Percentiles rank a stretch among this genome's conserved stretches.
These are phyloP conservation scores for Flagelloscypha sp. DNA, from an alignment of 768 basidiomycete species.

Conservation along the genomic window DNA sequence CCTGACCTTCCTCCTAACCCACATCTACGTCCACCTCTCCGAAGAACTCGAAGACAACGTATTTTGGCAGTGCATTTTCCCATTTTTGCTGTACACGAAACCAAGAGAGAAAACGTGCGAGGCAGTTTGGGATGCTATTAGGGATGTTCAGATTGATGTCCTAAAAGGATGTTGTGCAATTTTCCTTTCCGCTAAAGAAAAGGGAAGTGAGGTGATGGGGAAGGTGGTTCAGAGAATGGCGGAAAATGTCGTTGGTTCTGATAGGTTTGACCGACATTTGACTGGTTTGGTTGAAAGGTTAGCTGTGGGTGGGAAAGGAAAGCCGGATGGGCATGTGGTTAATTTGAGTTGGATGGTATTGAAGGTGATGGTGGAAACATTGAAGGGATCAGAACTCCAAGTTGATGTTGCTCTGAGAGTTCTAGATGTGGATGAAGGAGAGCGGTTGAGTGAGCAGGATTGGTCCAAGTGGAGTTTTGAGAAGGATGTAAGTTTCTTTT, in stretches of 20 bases:
- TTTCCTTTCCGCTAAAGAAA: too few species aligned
- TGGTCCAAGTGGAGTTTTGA: constrained; percentile 20
- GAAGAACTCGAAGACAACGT: constrained; percentile 21
- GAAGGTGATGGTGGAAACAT: too few species aligned
- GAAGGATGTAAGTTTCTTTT: too few species aligned
- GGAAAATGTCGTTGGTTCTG: constrained; percentile 9
- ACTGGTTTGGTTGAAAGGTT: too few species aligned
- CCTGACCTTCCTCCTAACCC: constrained; percentile 43
- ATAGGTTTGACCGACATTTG: too few species aligned
- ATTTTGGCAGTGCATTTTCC: constrained; percentile 55
- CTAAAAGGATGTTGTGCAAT: too few species aligned
- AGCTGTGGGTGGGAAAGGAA: too few species aligned
- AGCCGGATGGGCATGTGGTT: too few species aligned
- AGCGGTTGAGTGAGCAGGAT: constrained; percentile 38
- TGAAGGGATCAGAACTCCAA: too few species aligned
- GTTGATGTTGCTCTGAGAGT: constrained; percentile 43
- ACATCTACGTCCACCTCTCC: constrained; percentile 30
- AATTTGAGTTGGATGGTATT: too few species aligned
- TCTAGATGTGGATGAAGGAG: constrained; percentile 37
- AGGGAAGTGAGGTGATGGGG: too few species aligned
- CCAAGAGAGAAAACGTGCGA: constrained; percentile 56
- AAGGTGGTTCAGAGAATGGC: constrained; percentile 15
- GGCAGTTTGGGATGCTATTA: constrained; percentile 65
- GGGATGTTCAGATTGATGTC: too few species aligned
- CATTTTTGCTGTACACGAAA: constrained; percentile 68